Percentiles rank a stretch among this genome's conserved stretches.
phyloP scores from a whole-genome alignment of 1,139 yeast genomes.

The Kurtzmaniella quercitrusa region DNA sequence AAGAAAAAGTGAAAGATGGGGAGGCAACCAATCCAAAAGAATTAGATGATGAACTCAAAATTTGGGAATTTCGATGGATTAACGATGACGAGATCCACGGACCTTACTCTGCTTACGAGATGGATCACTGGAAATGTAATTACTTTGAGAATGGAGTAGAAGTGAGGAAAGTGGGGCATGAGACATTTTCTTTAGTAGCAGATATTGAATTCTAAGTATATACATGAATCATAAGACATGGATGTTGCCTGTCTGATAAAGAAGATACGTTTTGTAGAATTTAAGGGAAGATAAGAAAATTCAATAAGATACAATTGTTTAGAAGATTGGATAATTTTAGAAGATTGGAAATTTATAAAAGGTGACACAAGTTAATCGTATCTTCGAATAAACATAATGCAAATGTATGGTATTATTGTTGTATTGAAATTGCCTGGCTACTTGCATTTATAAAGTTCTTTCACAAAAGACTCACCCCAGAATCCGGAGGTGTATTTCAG shows the following conservation, averaged over 20 bases:
- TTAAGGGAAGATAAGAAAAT: too few relatives aligned
- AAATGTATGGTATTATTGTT: too few relatives aligned
- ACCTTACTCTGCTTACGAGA: slow-evolving; percentile 53
- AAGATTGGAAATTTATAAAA: too few relatives aligned
- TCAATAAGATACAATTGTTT: too few relatives aligned
- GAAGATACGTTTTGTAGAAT: too few relatives aligned
- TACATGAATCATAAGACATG: slow-evolving; percentile 15
- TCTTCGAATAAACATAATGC: too few relatives aligned
- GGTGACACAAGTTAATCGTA: too few relatives aligned
- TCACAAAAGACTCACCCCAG: slow-evolving; percentile 97
- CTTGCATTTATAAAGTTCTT: slow-evolving; percentile 59
- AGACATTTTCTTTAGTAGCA: slow-evolving; percentile 23
- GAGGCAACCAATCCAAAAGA: neutral
- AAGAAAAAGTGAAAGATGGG: slow-evolving; percentile 1
- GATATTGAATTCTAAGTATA: slow-evolving; percentile 19
- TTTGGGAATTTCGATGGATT: slow-evolving; percentile 64
- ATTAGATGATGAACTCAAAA: slow-evolving; percentile 23
- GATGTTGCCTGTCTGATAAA: too few relatives aligned
- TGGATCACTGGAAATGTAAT: slow-evolving; percentile 54
- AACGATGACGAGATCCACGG: slow-evolving; percentile 52
- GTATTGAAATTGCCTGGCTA: neutral
- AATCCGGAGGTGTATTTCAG: slow-evolving; percentile 89
- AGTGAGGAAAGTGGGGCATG: slow-evolving; percentile 34
- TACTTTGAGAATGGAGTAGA: slow-evolving; percentile 52
- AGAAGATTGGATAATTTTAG: too few relatives aligned